Evolutionary conservation across 1,284 basidiomycete genomes (phyloP).

Genomic region (Cryptococcus maquisensis): DNA sequence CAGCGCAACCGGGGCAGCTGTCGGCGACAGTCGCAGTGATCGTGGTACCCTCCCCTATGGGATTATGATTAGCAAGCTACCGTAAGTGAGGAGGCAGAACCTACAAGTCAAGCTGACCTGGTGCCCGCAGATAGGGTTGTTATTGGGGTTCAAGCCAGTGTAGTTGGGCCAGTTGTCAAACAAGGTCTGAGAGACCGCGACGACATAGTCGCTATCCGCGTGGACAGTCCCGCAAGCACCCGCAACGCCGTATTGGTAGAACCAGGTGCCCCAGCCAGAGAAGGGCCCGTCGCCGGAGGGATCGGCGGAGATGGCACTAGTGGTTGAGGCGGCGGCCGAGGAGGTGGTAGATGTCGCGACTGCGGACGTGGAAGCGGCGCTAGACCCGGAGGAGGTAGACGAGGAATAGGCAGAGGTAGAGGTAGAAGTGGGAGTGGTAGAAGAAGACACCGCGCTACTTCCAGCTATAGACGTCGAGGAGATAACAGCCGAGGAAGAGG

Average conservation of each 20-base stretch:
- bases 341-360: background rate
- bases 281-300: conserved; percentile 39
- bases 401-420: background rate
- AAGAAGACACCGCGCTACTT: background rate
- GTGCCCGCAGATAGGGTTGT: conserved; percentile 54
- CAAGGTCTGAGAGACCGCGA: conserved; percentile 48
- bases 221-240: conserved; percentile 37
- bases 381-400: background rate
- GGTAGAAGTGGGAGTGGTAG: conserved; percentile 3
- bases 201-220: conserved; percentile 35
- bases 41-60: conserved; percentile 43
- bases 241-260: conserved; percentile 25
- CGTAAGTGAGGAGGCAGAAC: conserved; percentile 2
- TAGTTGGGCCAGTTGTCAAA: conserved; percentile 51
- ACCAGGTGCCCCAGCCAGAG: conserved; percentile 43
- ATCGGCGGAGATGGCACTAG: conserved; percentile 25
- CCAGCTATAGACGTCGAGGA: conserved; percentile 1
- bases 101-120: conserved; percentile 48
- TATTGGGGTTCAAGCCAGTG: conserved; percentile 49
- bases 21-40: conserved; percentile 51
- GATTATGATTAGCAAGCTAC: background rate
- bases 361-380: background rate
- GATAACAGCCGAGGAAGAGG: background rate
- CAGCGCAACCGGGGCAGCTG: conserved; percentile 50
- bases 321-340: background rate